Base-by-base conservation (phyloP, 164 flowering plant species). In the Amborella trichopoda region DNA sequence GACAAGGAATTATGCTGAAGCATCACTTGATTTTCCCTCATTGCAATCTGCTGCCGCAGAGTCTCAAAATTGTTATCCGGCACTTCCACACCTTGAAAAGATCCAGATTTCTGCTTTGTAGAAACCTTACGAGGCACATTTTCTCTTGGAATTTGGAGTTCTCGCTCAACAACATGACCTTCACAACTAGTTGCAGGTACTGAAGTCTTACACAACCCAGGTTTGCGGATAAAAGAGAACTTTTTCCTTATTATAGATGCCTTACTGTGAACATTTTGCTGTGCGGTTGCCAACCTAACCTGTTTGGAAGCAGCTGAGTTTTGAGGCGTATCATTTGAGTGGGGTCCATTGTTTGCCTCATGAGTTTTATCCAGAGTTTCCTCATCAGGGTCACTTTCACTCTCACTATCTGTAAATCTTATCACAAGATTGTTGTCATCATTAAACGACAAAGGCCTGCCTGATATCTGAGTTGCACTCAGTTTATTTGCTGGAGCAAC, bases 391-490 rank as follows among this genome's bases (percentile, higher is more conserved):
- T 74, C 93, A 61, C 85, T 80, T 50, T 60, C 81, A 67, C 79
- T 76, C 19, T 79, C 94, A 68, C 66, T 74, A 59, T 80, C 95
- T 30, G 95, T 84, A 62, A 85, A 89, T 44, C 78, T 65, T 54
- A 85, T 89, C 33, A 89, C 85, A 40, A 89, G 74, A 45, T 76
- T 72, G 49, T 40, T 51, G 33, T 66, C 48, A 23, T 56, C 26
- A 18, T 42, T 47, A 22, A 57, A 25, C 47, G 61, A 52, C 8
- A 25, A 41, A 59, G 25, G 26, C 70, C 73, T 55, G 8, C 60
- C n/a, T n/a, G n/a, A n/a, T n/a, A n/a, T n/a, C n/a, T n/a, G n/a
- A n/a, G n/a, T n/a, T n/a, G n/a, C n/a, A n/a, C n/a, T n/a, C n/a
- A n/a, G n/a, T n/a, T n/a, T n/a, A n/a, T n/a, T n/a, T n/a, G n/a